Percentiles rank a stretch among this genome's conserved stretches.
Evolutionary conservation across 2,329 filamentous ascomycete genomes (phyloP).

Genomic region (Nemania sp.): DNA sequence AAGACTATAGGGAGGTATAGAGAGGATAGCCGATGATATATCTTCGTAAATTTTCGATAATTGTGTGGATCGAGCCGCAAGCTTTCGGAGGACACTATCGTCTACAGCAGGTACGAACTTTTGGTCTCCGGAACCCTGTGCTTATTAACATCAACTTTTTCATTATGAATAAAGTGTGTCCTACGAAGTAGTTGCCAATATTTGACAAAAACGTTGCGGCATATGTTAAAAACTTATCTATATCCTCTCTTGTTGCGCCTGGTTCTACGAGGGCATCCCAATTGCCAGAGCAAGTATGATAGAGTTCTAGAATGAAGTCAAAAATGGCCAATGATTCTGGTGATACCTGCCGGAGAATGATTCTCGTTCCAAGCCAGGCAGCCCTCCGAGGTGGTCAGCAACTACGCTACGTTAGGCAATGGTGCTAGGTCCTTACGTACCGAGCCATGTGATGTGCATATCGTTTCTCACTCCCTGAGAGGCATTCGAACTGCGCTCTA

Average conservation of each 20-base stretch:
- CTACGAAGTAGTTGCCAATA: constrained; percentile 69
- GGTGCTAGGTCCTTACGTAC: constrained; percentile 36
- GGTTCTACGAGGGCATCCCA: constrained; percentile 53
- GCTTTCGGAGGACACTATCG: constrained; percentile 55
- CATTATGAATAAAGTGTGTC: not conserved
- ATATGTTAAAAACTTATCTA: constrained; percentile 66
- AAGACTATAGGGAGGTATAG: constrained; percentile 64
- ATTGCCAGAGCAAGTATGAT: constrained; percentile 57
- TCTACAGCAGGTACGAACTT: constrained; percentile 68
- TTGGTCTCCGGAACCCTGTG: constrained; percentile 65
- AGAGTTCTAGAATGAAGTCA: constrained; percentile 68
- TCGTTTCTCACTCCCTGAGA: constrained; percentile 67
- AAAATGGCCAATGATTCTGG: constrained; percentile 69
- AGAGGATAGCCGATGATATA: constrained; percentile 60
- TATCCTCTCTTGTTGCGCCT: constrained; percentile 57
- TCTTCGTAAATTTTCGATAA: constrained; percentile 57
- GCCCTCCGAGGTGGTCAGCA: constrained; percentile 54
- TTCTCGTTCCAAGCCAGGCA: constrained; percentile 65
- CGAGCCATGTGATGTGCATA: constrained; percentile 71
- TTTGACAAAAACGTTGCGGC: constrained; percentile 69
- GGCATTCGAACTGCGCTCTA: constrained; percentile 46
- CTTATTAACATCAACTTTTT: not conserved
- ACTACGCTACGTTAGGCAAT: not conserved
- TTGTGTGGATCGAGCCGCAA: constrained; percentile 56
- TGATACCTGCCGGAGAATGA: constrained; percentile 70